Conservation (phyloP, 2,329 filamentous ascomycete species). For the Clonostachys rhizophaga region DNA sequence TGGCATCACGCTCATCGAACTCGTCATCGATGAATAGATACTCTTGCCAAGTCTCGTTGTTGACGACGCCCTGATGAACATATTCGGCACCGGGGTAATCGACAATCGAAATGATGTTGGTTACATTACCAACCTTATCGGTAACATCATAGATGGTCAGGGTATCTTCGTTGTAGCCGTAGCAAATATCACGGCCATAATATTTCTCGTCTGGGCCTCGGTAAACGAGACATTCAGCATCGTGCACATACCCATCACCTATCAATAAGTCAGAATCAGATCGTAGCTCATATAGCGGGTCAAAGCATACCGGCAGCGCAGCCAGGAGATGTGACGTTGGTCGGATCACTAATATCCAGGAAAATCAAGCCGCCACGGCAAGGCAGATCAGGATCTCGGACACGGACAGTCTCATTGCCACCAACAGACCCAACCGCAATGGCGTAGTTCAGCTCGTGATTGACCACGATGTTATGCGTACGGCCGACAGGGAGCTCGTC, state of each 20-base stretch:
- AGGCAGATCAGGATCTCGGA: slow-evolving; percentile 4
- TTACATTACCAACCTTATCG: slow-evolving; percentile 30
- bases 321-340: slow-evolving; percentile 42
- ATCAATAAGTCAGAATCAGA: too few species aligned
- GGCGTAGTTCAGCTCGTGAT: slow-evolving; percentile 37
- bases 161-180: slow-evolving; percentile 30
- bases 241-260: slow-evolving; percentile 46
- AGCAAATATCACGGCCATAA: slow-evolving; percentile 22
- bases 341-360: slow-evolving; percentile 46
- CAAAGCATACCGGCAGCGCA: slow-evolving; percentile 24
- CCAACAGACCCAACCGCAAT: slow-evolving; percentile 35
- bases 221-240: slow-evolving; percentile 48
- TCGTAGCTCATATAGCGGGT: too few species aligned
- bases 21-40: slow-evolving; percentile 42
- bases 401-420: slow-evolving; percentile 13
- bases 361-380: slow-evolving; percentile 48
- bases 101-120: slow-evolving; percentile 44
- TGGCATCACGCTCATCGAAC: slow-evolving; percentile 31
- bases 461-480: slow-evolving; percentile 46
- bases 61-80: slow-evolving; percentile 51
- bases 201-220: slow-evolving; percentile 39
- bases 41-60: slow-evolving; percentile 35
- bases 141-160: slow-evolving; percentile 42
- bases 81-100: slow-evolving; percentile 49
- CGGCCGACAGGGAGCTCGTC: slow-evolving; percentile 25